Evolutionary conservation across 1,139 yeast species (phyloP), one percentile per base, ranked within the genome.

Genomic region (Candida sanyaensis): DNA sequence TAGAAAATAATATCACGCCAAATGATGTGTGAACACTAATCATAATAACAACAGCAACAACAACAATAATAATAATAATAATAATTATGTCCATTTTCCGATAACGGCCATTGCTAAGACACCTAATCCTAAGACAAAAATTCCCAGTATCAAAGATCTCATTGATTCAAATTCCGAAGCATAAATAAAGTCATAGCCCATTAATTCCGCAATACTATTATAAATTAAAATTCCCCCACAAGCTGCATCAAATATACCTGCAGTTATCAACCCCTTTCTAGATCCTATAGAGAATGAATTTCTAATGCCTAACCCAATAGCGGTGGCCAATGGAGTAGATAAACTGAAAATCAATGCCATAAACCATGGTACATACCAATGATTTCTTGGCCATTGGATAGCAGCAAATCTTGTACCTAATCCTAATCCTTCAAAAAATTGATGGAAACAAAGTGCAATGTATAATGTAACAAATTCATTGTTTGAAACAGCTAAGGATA

Each of bases 41-140:
- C n/a, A n/a, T n/a, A n/a, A n/a, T n/a, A n/a, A n/a, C n/a, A n/a
- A n/a, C n/a, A n/a, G n/a, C n/a, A n/a, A n/a, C n/a, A n/a, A n/a
- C n/a, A n/a, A 17, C 21, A 17, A 2, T 17, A 17, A 17, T 17
- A 17, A 17, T 17, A 2, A 17, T 17, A 17, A 17, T 17, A 17
- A 17, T 17, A 17, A 17, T 48, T 53, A 73, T 27, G 77, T 76
- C 78, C 78, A 73, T 51, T 62, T 66, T 32, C 77, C 78, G 49
- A 73, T 60, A 47, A 73, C 55, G n/a, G 77, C 75, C 77, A 73
- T 73, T 47, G 66, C 59, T 37, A 71, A 71, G 7, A 72, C 68
- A 28, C 76, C 76, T 47, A 65, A 49, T 46, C 65, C 57, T 62
- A 71, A 54, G 43, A 56, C 57, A n/a, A 62, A 43, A 50, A 55